phyloP scores from a whole-genome alignment of 352 stramenopile genomes.

The Elongisporangium undulatum region DNA sequence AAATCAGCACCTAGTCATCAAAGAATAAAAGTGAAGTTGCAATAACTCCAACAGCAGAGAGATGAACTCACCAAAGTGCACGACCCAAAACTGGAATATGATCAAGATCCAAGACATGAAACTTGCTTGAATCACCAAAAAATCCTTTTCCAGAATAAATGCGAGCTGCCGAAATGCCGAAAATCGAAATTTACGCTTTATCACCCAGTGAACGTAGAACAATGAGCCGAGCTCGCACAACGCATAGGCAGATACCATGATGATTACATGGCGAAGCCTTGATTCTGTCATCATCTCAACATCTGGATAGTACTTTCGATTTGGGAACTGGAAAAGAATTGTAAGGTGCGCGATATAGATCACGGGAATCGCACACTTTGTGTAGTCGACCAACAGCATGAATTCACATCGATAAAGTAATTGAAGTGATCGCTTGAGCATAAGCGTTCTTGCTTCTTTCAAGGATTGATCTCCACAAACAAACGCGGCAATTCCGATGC shows the following conservation, averaged over 20 bases:
- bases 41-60: no score
- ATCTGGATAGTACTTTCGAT: constrained; percentile 5
- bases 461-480: no score
- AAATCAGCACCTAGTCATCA: no score
- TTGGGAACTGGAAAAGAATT: constrained; percentile 1
- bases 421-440: background rate
- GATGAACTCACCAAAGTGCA: constrained; percentile 14
- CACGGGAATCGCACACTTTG: constrained; percentile 2
- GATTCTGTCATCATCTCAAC: constrained; percentile 1
- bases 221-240: constrained; percentile 11
- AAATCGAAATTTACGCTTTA: constrained; percentile 7
- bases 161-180: constrained; percentile 18
- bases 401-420: constrained; percentile 1
- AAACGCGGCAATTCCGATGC: no score
- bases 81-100: constrained; percentile 25
- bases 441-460: background rate
- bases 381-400: constrained; percentile 6
- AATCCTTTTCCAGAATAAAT: constrained; percentile 20
- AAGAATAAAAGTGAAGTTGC: no score
- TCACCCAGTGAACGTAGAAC: constrained; percentile 2
- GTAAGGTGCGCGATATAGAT: constrained; percentile 2
- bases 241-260: constrained; percentile 9
- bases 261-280: constrained; percentile 1
- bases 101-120: constrained; percentile 20
- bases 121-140: constrained; percentile 16